Evolutionary conservation across 805 yeast genomes (phyloP).

Genomic region (Starmerella sirachaensis): DNA sequence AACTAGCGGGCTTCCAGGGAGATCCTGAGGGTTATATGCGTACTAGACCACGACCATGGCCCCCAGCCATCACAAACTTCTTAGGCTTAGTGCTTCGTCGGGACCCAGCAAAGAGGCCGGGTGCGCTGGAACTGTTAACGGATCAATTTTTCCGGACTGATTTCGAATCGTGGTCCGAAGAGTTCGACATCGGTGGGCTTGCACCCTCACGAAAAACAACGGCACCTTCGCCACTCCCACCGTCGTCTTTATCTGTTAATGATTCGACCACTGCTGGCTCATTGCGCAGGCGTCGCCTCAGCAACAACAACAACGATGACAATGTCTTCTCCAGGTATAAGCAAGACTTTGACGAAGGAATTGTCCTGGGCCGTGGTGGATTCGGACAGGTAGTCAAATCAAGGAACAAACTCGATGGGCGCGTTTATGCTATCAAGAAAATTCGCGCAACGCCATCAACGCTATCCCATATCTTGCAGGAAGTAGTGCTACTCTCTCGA

Average conservation of each 20-base stretch:
- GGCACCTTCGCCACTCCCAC: background rate
- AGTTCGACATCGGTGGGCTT: background rate
- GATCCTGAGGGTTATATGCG: slow-evolving; percentile 56
- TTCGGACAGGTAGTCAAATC: slow-evolving; percentile 98
- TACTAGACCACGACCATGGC: slow-evolving; percentile 30
- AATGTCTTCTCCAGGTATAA: slow-evolving; percentile 58
- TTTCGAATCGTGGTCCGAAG: slow-evolving; percentile 8
- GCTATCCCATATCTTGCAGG: slow-evolving; percentile 69
- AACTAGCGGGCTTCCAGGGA: slow-evolving; percentile 36
- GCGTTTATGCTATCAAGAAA: slow-evolving; percentile 89
- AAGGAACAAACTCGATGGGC: slow-evolving; percentile 82
- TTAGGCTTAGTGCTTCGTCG: slow-evolving; percentile 49
- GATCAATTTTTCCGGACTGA: slow-evolving; percentile 63
- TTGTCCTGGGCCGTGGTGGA: slow-evolving; percentile 84
- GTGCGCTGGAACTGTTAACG: slow-evolving; percentile 76
- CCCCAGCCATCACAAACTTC: slow-evolving; percentile 54
- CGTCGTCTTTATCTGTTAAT: background rate
- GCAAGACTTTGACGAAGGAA: slow-evolving; percentile 90
- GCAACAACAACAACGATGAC: slow-evolving; percentile 12
- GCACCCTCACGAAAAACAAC: background rate
- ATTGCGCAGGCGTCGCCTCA: slow-evolving; percentile 9
- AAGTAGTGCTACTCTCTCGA: slow-evolving; percentile 83
- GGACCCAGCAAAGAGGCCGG: slow-evolving; percentile 51
- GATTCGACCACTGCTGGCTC: slow-evolving; percentile 1
- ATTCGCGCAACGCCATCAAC: slow-evolving; percentile 45